These are phyloP conservation scores for Cryptococcus sp. DNA, from an alignment of 1,284 basidiomycete genomes.

Conservation along the genomic window DNA sequence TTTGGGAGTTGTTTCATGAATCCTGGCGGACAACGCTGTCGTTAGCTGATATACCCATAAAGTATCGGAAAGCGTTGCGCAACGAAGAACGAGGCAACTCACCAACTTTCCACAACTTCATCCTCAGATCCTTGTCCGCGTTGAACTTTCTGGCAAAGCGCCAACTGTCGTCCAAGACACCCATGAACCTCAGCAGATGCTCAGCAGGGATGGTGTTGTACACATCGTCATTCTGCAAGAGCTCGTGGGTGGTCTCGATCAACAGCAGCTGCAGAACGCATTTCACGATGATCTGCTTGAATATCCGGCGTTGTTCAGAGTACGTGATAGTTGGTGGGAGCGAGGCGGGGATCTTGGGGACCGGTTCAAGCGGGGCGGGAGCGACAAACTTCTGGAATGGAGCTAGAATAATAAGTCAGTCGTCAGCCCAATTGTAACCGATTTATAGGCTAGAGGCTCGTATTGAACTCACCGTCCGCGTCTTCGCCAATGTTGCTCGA, in stretches of 20 bases:
- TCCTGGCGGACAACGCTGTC: slow-evolving; percentile 58
- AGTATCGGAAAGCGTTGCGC: too few species aligned
- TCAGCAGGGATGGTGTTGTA: slow-evolving; percentile 93
- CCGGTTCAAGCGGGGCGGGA: slow-evolving; percentile 46
- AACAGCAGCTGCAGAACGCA: slow-evolving; percentile 95
- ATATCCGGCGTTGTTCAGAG: slow-evolving; percentile 78
- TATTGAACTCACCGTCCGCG: slow-evolving; percentile 52
- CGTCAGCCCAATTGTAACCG: background rate
- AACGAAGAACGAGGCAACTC: slow-evolving; percentile 50
- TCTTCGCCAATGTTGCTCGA: slow-evolving; percentile 59
- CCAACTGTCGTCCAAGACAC: slow-evolving; percentile 93
- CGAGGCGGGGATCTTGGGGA: slow-evolving; percentile 28
- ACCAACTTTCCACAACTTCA: slow-evolving; percentile 99
- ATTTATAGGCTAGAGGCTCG: background rate
- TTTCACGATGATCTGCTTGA: slow-evolving; percentile 99
- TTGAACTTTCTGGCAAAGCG: slow-evolving; percentile 97
- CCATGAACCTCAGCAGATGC: slow-evolving; percentile 88
- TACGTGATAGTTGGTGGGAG: slow-evolving; percentile 41
- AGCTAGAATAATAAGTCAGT: slow-evolving; percentile 18
- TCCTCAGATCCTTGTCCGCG: slow-evolving; percentile 95
- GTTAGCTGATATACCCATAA: too few species aligned
- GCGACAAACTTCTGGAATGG: slow-evolving; percentile 52
- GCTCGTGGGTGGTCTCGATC: slow-evolving; percentile 96
- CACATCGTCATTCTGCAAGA: slow-evolving; percentile 87
- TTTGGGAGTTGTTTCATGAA: slow-evolving; percentile 99